Evolutionary conservation across 73 alveolate genomes (phyloP), one percentile per base, ranked within the genome.

Genomic region (Paramecium caudatum): DNA sequence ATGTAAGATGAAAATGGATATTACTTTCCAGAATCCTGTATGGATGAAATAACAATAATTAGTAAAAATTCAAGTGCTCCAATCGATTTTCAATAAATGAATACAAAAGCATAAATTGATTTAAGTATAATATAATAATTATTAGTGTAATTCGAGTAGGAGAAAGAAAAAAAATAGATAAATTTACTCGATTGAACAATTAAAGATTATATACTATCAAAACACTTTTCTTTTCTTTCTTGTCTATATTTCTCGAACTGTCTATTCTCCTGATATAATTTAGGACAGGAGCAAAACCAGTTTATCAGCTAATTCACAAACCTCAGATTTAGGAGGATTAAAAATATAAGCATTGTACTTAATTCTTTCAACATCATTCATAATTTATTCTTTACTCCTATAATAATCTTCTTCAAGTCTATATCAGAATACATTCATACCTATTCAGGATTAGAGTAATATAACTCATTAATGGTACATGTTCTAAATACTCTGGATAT

Each of bases 261-360:
- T 37, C 12, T 21, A 15, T 10, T 55, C 80, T 23, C 80, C 80
- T 27, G 23, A 32, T 65, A 65, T 49, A 9, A 65, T 65, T 13
- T 46, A 30, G 34, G 27, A 43, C n/a, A 65, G 34, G 0, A 65
- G 7, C 8, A 32, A 32, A n/a, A 30, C 47, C n/a, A 74, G 8
- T 41, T 74, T 41, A 27, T 74, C 88, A 2, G 68, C 41, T 15
- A 74, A 45, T 6, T 27, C 39, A 16, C 88, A 39, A 12, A 74
- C 88, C 8, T 74, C 88, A 16, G 88, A 74, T 74, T 74, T 23
- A 10, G 88, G 88, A 0, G 88, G 69, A 74, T 74, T 74, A 74
- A 74, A 74, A 3, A 74, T 27, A 74, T 41, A 74, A 17, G 88
- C 88, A 41, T 74, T 74, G 16, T 21, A 9, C n/a, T 68, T 74